These are phyloP conservation scores for Ogataea pini DNA, from an alignment of 805 yeast species.

Conservation along the genomic window DNA sequence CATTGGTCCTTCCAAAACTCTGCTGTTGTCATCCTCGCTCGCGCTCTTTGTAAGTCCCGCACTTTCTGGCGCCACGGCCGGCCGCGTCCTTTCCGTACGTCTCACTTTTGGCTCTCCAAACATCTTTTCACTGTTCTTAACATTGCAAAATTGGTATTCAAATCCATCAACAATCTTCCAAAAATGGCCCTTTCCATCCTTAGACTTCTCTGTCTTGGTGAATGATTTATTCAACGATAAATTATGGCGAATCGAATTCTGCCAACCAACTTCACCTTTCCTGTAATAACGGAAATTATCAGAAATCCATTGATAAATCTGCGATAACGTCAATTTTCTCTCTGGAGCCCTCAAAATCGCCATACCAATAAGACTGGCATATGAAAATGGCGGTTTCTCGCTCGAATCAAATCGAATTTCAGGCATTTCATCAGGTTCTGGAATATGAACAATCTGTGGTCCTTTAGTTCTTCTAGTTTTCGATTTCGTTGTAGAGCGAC, in stretches of 20 bases:
- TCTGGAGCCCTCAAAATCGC: constrained; percentile 81
- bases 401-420: constrained; percentile 48
- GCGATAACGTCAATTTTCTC: constrained; percentile 72
- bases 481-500: neutral
- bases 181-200: constrained; percentile 88
- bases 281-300: constrained; percentile 81
- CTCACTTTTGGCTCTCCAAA: constrained; percentile 15
- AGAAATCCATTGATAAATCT: constrained; percentile 90
- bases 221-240: constrained; percentile 91
- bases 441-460: constrained; percentile 34
- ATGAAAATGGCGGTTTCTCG: constrained; percentile 87
- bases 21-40: neutral
- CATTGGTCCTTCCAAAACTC: neutral
- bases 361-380: constrained; percentile 91
- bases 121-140: constrained; percentile 47
- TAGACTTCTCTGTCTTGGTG: constrained; percentile 84
- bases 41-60: neutral
- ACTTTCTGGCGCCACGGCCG: neutral
- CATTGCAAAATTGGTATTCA: constrained; percentile 77
- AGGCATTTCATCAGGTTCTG: constrained; percentile 43
- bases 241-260: constrained; percentile 94
- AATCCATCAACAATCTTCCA: constrained; percentile 88
- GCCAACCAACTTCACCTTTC: constrained; percentile 93
- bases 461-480: constrained; percentile 28
- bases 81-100: neutral